Base-by-base conservation (phyloP, 805 yeast species). In the Sugiyamaella smithiae region DNA sequence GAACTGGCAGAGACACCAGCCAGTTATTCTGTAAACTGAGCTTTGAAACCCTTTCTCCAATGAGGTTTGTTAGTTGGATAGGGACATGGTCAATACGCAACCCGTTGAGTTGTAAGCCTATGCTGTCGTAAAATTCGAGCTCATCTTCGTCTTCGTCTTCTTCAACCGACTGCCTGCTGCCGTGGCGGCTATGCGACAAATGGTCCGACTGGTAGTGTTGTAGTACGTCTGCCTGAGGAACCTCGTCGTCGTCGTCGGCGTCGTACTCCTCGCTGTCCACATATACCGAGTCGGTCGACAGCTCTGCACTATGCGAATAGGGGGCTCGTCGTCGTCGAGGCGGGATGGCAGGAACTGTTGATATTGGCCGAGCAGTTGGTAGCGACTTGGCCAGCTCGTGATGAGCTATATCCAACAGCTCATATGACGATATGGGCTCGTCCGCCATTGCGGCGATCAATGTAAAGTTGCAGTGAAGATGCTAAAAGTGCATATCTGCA, bases 21-120 rank as follows among this genome's bases (percentile, higher is more conserved):
- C 66, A 62, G 61, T 84, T 84, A 46, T 71, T 71, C 47, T 81
- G 77, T 17, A 84, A 59, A 1, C 81, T 75, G 7, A 84, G 66
- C 56, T 81, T 74, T 49, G 76, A 78, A 4, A 77, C 71, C 9
- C 60, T 56, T 22, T 64, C 66, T 29, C 42, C 60, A 35, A 77
- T 56, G 28, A 69, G 41, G 4, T 68, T 69, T 1, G 74, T 61
- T 20, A 72, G 69, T 2, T 64, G 67, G 3, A 63, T 63, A 0
- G 79, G 70, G 1, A 78, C 49, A 1, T 66, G 57, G 8, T 66
- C 57, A 8, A 76, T 65, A 9, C 69, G 68, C 40, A 73, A 57
- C 9, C 68, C 73, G 4, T 67, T 67, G 43, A 75, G 63, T 53
- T 70, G 71, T 46, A 75, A 61, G 4, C 66, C 69, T 3, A 63